These are phyloP conservation scores for Dictyostelium purpureum DNA, from an alignment of 78 protist species.

Conservation along the genomic window DNA sequence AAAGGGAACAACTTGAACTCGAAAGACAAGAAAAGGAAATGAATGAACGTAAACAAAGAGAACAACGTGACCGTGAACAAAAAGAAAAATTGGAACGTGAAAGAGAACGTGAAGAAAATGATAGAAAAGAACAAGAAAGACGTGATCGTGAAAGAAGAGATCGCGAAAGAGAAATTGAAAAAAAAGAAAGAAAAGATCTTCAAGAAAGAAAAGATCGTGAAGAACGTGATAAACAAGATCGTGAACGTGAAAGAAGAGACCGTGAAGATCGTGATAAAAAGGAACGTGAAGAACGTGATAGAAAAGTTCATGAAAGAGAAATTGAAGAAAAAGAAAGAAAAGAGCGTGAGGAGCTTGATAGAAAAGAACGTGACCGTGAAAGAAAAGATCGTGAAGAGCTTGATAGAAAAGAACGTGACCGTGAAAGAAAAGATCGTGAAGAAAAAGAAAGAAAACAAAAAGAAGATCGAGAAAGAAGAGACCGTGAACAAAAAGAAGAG, in stretches of 20 bases:
- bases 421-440: neutral
- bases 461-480: constrained; percentile 4
- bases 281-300: neutral
- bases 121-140: neutral
- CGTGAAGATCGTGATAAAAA: neutral
- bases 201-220: neutral
- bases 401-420: neutral
- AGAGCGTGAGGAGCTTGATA: neutral
- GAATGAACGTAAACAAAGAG: neutral
- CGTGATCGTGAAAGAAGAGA: neutral
- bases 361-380: neutral
- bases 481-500: neutral
- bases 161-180: constrained; percentile 19
- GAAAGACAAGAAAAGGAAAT: neutral
- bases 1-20: neutral
- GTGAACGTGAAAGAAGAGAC: neutral
- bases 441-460: neutral
- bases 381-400: neutral
- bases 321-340: neutral
- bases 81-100: neutral
- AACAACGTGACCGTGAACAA: neutral
- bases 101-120: neutral
- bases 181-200: neutral
- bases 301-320: neutral
- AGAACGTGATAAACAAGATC: neutral